Evolutionary conservation across 306 rosid species (phyloP).

Genomic region (Cucumis hystrix): DNA sequence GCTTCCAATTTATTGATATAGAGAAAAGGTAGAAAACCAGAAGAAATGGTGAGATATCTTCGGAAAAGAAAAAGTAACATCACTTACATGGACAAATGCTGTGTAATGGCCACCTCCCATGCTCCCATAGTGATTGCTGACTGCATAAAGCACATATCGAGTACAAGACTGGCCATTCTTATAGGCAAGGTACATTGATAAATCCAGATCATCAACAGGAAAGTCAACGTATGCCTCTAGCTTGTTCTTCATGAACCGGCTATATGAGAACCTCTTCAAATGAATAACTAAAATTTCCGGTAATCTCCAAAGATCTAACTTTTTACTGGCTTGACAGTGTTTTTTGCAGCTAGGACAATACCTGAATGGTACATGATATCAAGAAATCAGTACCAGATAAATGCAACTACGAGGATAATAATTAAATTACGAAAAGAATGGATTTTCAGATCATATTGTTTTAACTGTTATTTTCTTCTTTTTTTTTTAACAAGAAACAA

Average conservation of each 20-base stretch:
- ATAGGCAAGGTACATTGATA: slow-evolving; percentile 58
- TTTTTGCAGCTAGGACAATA: slow-evolving; percentile 84
- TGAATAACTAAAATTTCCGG: slow-evolving; percentile 97
- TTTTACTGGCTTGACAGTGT: slow-evolving; percentile 88
- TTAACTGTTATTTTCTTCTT: neutral
- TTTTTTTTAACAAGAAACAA: no score
- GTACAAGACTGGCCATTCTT: slow-evolving; percentile 39
- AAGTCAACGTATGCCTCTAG: slow-evolving; percentile 91
- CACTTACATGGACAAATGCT: slow-evolving; percentile 93
- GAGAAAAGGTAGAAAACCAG: neutral
- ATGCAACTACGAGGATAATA: neutral
- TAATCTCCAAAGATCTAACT: slow-evolving; percentile 97
- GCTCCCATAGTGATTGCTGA: slow-evolving; percentile 95
- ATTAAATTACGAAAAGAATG: neutral
- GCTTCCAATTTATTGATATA: neutral
- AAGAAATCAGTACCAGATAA: neutral
- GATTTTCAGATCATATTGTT: neutral
- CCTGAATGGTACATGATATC: slow-evolving; percentile 36
- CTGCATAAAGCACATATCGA: slow-evolving; percentile 76
- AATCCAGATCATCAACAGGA: slow-evolving; percentile 76
- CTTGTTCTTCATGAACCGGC: slow-evolving; percentile 85
- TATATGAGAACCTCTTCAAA: slow-evolving; percentile 92
- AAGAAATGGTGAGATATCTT: neutral
- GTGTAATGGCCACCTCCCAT: slow-evolving; percentile 99
- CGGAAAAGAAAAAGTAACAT: neutral